Evolutionary conservation across 2,329 filamentous ascomycete species (phyloP), one percentile per base, ranked within the genome.

Genomic region (Aspergillus caelatus): DNA sequence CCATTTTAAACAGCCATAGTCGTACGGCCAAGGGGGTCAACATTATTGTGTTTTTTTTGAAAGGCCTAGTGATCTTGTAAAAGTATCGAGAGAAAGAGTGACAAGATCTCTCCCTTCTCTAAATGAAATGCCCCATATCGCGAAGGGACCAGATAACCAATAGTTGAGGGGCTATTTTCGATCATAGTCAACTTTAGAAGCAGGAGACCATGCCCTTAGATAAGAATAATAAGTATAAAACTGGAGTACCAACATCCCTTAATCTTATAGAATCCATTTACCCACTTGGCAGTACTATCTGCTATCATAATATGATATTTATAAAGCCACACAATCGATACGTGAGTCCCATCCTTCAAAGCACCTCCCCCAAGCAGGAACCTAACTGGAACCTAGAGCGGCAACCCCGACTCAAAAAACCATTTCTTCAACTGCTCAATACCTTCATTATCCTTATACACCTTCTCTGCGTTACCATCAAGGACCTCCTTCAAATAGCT

Each of bases 401-500:
- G 11, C 9, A 46, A 23, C 2, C 43, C 43, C n/a, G n/a, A 11
- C n/a, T 23, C 21, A 16, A 8, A 21, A 14, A 46, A 14, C 21
- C 21, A 21, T 46, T 46, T 46, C n/a, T 7, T 16, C 45, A 48
- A 26, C 12, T 48, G 45, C 54, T 64, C 21, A 53, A 28, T 0
- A 4, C n/a, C n/a, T 1, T 48, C 12, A 19, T 26, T 16, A 16
- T 48, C 45, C 45, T 48, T 26, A 16, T 48, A 48, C 23, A 48
- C 45, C 23, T 8, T 28, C 12, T 48, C 45, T 9, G 5, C 73
- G 55, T 75, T 77, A 1, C 80, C 79, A 19, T 64, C 72, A 8
- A 82, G 39, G 7, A 79, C 58, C 21, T 79, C 76, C 12, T 71
- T 54, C 21, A 78, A 55, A 58, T 72, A 80, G 1, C 72, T 71